Conservation (phyloP, 257 asterid genomes). For the Gentiana dahurica region DNA sequence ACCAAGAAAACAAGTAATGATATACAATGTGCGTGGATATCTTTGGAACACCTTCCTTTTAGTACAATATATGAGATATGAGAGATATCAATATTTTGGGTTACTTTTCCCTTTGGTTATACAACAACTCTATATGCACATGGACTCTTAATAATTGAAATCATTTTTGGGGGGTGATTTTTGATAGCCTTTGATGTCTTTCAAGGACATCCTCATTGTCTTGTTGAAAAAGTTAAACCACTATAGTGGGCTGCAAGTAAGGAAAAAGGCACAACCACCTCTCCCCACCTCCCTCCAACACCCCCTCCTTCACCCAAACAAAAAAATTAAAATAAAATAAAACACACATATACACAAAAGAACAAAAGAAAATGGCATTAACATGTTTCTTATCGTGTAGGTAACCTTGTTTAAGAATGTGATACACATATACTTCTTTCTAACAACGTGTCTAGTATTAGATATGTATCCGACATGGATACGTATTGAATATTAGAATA, state of each 20-base stretch:
- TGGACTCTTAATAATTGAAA: constrained; percentile 39
- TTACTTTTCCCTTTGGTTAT: constrained; percentile 2
- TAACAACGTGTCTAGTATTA: too few species aligned
- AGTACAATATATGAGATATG: neutral
- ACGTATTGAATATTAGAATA: too few species aligned
- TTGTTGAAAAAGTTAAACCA: constrained; percentile 30
- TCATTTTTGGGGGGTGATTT: constrained; percentile 25
- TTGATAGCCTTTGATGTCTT: constrained; percentile 37
- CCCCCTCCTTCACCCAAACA: neutral
- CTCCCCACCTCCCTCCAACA: constrained; percentile 2
- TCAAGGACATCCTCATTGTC: constrained; percentile 67
- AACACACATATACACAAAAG: too few species aligned
- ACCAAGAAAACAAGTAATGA: too few species aligned
- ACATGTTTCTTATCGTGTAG: too few species aligned
- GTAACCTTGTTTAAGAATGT: too few species aligned
- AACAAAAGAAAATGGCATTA: too few species aligned
- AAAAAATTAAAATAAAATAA: neutral
- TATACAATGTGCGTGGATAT: neutral
- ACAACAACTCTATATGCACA: constrained; percentile 20
- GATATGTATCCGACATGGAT: too few species aligned
- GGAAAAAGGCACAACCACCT: constrained; percentile 10
- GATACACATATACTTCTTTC: too few species aligned
- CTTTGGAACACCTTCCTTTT: neutral
- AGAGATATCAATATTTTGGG: neutral
- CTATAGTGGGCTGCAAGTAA: constrained; percentile 18